Conservation (phyloP, 345 rosid species). For the Linum tenue region DNA sequence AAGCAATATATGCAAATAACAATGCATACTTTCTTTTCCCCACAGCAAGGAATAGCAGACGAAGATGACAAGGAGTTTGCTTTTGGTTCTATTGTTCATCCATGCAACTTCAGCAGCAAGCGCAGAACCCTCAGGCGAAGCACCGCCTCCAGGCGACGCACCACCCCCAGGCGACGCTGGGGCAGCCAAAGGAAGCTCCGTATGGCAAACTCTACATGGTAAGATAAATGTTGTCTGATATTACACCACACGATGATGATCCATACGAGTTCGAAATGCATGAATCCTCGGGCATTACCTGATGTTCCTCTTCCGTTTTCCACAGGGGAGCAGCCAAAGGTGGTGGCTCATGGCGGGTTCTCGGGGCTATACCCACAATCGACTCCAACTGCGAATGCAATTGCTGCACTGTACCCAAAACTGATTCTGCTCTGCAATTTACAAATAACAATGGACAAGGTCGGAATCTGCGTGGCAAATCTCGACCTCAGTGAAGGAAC, state of each 20-base stretch:
- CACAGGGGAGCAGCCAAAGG: conserved; percentile 52
- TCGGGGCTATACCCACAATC: conserved; percentile 76
- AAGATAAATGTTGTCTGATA: neutral
- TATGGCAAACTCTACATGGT: conserved; percentile 23
- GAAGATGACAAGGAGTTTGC: conserved; percentile 42
- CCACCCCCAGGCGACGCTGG: conserved; percentile 4
- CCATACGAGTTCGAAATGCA: neutral
- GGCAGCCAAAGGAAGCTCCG: conserved; percentile 50
- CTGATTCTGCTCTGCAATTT: conserved; percentile 51
- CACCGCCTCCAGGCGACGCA: conserved; percentile 5
- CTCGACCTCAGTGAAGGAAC: conserved; percentile 54
- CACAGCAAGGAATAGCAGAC: neutral
- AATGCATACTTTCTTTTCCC: no score
- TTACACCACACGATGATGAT: neutral
- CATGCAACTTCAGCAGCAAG: conserved; percentile 24
- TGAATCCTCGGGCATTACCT: neutral
- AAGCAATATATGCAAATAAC: no score
- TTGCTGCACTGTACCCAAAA: conserved; percentile 19
- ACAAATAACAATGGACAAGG: conserved; percentile 58
- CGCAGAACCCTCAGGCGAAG: neutral
- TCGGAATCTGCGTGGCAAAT: conserved; percentile 56
- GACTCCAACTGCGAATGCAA: conserved; percentile 33
- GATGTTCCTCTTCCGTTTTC: neutral
- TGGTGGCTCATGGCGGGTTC: conserved; percentile 76
- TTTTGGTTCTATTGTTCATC: conserved; percentile 36